Evolutionary conservation across 148 eudicot genomes (phyloP).

Genomic region (Suaeda aralocaspica): DNA sequence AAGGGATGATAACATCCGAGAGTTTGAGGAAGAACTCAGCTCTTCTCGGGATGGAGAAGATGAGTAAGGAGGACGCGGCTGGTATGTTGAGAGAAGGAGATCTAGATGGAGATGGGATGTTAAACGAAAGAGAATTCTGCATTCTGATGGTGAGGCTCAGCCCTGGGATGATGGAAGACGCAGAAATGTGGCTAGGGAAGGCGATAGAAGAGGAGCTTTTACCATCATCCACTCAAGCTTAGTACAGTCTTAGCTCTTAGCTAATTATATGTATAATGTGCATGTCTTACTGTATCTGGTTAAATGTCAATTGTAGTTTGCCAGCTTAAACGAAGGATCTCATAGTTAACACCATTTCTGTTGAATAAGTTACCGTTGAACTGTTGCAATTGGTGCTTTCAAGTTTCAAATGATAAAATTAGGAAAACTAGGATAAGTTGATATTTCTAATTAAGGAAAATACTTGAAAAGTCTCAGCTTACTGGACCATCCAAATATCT

Average conservation of each 20-base stretch:
- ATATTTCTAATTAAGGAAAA: no score
- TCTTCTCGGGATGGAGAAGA: slow-evolving; percentile 27
- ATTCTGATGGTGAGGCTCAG: slow-evolving; percentile 38
- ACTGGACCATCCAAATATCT: no score
- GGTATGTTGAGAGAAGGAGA: slow-evolving; percentile 34
- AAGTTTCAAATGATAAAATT: no score
- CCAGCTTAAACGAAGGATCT: neutral
- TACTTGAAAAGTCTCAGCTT: no score
- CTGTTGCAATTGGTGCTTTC: neutral
- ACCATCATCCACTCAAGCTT: neutral
- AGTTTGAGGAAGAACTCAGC: slow-evolving; percentile 33
- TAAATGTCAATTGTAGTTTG: neutral
- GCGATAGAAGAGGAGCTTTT: slow-evolving; percentile 23
- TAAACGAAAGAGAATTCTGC: slow-evolving; percentile 34
- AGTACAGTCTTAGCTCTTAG: neutral
- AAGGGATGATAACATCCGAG: slow-evolving; percentile 30
- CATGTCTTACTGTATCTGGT: neutral
- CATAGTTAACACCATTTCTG: neutral
- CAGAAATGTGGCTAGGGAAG: slow-evolving; percentile 25
- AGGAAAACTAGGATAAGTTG: no score
- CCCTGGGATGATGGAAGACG: slow-evolving; percentile 33
- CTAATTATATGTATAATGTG: neutral
- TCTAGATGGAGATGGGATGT: slow-evolving; percentile 28
- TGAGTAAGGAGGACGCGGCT: slow-evolving; percentile 28
- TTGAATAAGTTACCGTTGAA: neutral